These are phyloP conservation scores for Porphyra umbilicalis DNA, from an alignment of 31 red algal species.

Conservation along the genomic window DNA sequence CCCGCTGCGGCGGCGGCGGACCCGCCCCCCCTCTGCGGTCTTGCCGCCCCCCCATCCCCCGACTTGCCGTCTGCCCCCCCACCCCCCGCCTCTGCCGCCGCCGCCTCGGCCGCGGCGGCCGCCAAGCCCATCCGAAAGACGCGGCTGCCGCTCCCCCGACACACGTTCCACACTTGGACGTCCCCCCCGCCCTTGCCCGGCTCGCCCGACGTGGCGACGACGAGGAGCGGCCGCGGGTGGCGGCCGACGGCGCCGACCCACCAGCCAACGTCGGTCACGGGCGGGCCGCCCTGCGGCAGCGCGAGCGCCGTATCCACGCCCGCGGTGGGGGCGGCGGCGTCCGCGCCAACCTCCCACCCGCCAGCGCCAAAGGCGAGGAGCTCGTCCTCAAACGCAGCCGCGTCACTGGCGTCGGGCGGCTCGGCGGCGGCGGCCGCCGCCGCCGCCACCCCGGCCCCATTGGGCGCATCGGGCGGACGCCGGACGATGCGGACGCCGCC, in stretches of 20 bases:
- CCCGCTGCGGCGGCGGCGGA: background rate
- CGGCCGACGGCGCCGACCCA: background rate
- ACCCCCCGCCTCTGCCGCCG: background rate
- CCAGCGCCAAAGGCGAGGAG: background rate
- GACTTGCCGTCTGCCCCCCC: no score
- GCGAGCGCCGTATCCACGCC: background rate
- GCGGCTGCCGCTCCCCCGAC: background rate
- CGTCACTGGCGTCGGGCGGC: background rate
- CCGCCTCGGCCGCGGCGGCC: background rate
- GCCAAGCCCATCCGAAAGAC: background rate
- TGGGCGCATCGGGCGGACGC: background rate
- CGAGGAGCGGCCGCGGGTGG: background rate
- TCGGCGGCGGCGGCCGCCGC: background rate
- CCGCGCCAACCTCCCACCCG: background rate
- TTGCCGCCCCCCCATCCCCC: background rate
- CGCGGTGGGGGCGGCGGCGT: background rate
- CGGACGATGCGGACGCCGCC: background rate
- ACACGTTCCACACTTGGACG: background rate
- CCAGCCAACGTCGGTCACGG: background rate
- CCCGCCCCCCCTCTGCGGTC: background rate
- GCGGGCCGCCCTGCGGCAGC: background rate
- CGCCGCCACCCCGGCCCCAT: no score
- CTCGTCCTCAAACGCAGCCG: background rate
- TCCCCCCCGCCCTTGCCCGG: background rate
- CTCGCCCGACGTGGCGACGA: background rate